A percentile compares a stretch with the other conserved stretches of the same genome.
Evolutionary conservation across 805 yeast genomes (phyloP).

Genomic region (Suhomyces kilbournensis): DNA sequence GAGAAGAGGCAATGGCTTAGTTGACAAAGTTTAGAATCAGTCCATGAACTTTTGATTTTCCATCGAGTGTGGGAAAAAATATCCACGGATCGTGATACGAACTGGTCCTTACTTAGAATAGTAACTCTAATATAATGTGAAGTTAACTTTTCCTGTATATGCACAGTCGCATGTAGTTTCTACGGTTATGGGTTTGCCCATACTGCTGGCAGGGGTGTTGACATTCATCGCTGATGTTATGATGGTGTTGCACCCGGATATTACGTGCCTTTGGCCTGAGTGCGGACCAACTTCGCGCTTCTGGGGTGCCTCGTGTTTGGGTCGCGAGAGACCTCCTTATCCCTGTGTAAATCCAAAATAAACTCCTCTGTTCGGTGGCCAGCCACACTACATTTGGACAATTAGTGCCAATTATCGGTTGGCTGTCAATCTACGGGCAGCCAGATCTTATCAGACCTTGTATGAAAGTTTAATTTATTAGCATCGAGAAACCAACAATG

Average conservation of each 20-base stretch:
- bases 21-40: background rate
- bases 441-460: background rate
- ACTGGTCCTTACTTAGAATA: background rate
- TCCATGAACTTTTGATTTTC: background rate
- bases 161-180: background rate
- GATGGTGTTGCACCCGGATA: background rate
- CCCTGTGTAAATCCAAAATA: background rate
- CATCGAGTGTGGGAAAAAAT: background rate
- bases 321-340: background rate
- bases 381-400: background rate
- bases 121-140: background rate
- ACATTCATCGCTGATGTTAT: background rate
- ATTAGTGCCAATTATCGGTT: background rate
- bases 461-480: background rate
- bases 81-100: background rate
- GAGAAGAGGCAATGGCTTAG: background rate
- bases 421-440: background rate
- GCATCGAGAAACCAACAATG: background rate
- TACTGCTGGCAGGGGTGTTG: background rate
- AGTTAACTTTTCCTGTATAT: background rate
- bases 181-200: background rate
- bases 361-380: background rate
- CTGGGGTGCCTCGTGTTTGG: background rate
- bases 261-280: background rate
- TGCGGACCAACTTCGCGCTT: background rate